Conservation (phyloP, 2,329 filamentous ascomycete genomes). For the Acephala macrosclerotiorum region DNA sequence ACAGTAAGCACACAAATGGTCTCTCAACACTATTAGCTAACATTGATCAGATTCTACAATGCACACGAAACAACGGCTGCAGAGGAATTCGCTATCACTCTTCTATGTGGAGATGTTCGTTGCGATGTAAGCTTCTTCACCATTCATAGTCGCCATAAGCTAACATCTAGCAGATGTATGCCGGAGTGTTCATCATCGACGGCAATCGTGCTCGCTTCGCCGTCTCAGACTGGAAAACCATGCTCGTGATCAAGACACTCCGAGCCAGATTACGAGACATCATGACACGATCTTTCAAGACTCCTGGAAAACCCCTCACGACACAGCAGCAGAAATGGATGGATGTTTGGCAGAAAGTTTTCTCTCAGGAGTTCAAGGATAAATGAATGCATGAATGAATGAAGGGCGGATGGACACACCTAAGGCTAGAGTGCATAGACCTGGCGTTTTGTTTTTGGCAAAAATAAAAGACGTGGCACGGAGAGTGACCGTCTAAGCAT, state of each 20-base stretch:
- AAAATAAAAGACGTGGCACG: background rate
- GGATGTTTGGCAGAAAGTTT: constrained; percentile 76
- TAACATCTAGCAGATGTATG: constrained; percentile 69
- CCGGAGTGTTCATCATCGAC: constrained; percentile 86
- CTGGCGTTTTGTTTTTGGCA: constrained; percentile 13
- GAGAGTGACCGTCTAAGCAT: background rate
- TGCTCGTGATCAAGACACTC: constrained; percentile 87
- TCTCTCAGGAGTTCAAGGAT: constrained; percentile 51
- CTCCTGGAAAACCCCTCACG: constrained; percentile 67
- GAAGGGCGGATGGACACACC: background rate
- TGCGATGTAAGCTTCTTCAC: constrained; percentile 68
- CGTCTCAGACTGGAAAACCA: constrained; percentile 86
- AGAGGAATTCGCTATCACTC: constrained; percentile 81
- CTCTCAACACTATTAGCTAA: constrained; percentile 34
- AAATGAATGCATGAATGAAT: constrained; percentile 32
- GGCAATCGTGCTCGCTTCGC: constrained; percentile 86
- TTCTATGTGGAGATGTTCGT: constrained; percentile 88
- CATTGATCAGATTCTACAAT: constrained; percentile 72
- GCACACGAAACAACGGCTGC: constrained; percentile 87
- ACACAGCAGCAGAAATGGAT: constrained; percentile 77
- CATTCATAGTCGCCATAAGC: background rate
- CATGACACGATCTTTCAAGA: constrained; percentile 74
- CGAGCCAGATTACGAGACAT: constrained; percentile 78
- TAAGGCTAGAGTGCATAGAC: constrained; percentile 18
- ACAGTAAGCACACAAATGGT: constrained; percentile 58